phyloP scores from a whole-genome alignment of 768 basidiomycete species.

The Cubamyces lactineus region DNA sequence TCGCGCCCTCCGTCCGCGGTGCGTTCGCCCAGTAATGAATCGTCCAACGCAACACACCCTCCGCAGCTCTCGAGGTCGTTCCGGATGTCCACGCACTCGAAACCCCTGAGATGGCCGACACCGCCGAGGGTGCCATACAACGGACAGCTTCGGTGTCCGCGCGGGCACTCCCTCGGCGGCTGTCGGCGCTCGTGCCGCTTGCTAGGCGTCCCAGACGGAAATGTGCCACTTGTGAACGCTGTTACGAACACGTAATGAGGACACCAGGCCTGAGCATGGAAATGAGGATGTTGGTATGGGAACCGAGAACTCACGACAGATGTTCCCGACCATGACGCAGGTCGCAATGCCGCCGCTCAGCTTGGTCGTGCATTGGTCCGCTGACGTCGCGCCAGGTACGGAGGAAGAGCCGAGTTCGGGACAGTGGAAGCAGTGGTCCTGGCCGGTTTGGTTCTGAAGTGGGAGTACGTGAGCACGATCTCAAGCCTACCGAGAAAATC shows the following conservation, averaged over 20 bases:
- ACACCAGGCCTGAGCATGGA: not conserved
- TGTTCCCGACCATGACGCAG: constrained; percentile 16
- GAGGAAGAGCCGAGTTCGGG: constrained; percentile 26
- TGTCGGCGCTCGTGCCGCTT: not conserved
- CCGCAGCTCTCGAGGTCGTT: constrained; percentile 32
- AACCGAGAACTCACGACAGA: constrained; percentile 24
- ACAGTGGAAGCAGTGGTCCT: constrained; percentile 28
- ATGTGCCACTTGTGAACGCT: constrained; percentile 21
- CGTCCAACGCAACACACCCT: constrained; percentile 25
- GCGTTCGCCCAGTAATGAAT: constrained; percentile 26
- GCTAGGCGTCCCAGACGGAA: constrained; percentile 10
- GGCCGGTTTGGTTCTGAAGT: constrained; percentile 19
- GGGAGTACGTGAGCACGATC: not conserved
- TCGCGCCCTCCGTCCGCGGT: constrained; percentile 42
- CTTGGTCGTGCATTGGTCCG: constrained; percentile 19
- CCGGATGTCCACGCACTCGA: constrained; percentile 28
- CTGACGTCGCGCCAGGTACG: constrained; percentile 13
- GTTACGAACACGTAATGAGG: no score
- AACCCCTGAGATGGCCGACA: constrained; percentile 13
- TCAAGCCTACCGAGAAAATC: not conserved
- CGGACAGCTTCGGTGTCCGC: constrained; percentile 23
- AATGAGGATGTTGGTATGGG: not conserved
- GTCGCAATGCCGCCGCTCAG: constrained; percentile 15
- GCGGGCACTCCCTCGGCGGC: constrained; percentile 9
- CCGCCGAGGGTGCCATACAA: constrained; percentile 12